These are phyloP conservation scores for Trametes versicolor DNA, from an alignment of 1,284 basidiomycete genomes.

Conservation along the genomic window DNA sequence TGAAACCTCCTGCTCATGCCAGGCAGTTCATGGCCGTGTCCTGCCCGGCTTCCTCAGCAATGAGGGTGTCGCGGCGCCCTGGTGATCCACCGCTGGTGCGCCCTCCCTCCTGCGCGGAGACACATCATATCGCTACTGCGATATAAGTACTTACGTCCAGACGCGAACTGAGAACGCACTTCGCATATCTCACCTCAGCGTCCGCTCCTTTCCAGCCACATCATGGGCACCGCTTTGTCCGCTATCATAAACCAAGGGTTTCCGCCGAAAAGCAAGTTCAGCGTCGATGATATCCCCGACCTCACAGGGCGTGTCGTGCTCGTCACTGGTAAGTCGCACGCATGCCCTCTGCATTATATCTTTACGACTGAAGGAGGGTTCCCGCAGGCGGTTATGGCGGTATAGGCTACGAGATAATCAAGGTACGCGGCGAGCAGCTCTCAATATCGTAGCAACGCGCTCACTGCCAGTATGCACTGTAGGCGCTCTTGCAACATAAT, in stretches of 20 bases:
- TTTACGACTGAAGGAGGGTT: background rate
- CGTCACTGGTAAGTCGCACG: conserved; percentile 48
- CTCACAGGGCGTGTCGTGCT: conserved; percentile 56
- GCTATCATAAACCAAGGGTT: conserved; percentile 12
- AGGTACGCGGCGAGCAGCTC: conserved; percentile 29
- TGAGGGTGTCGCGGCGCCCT: no score
- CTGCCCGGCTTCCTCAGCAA: no score
- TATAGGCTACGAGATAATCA: conserved; percentile 49
- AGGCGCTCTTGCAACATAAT: conserved; percentile 54
- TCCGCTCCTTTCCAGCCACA: no score
- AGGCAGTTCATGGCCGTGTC: no score
- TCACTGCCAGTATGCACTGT: background rate
- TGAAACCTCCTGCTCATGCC: no score
- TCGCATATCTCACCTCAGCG: no score
- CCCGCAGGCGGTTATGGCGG: conserved; percentile 39
- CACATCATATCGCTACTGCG: no score
- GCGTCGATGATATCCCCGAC: conserved; percentile 58
- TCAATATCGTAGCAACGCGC: background rate
- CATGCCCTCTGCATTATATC: background rate
- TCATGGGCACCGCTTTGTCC: conserved; percentile 18
- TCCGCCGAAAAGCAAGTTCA: conserved; percentile 57
- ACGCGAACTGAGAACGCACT: no score
- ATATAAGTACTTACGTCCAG: no score
- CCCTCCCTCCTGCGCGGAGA: no score
- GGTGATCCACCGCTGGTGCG: no score